These are phyloP conservation scores for Hypoxylon sp. DNA, from an alignment of 2,329 filamentous ascomycete genomes.

Conservation along the genomic window DNA sequence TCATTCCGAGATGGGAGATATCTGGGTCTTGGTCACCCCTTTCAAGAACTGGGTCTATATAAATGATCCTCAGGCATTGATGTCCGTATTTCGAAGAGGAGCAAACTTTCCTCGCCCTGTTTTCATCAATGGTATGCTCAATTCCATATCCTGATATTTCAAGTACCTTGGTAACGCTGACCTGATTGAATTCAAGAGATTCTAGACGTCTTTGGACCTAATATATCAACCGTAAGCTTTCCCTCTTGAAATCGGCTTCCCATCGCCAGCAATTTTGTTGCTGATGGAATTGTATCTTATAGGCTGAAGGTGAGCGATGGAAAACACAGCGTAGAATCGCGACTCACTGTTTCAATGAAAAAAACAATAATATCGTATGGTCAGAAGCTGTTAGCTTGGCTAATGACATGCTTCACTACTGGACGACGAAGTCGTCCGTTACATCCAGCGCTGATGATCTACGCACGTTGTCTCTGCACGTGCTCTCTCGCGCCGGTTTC, in stretches of 20 bases:
- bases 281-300: slow-evolving; percentile 4
- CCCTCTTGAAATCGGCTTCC: not conserved
- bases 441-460: slow-evolving; percentile 47
- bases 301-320: slow-evolving; percentile 43
- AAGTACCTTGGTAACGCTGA: slow-evolving; percentile 1
- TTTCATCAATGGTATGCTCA: slow-evolving; percentile 22
- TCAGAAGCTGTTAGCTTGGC: slow-evolving; percentile 47
- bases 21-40: slow-evolving; percentile 42
- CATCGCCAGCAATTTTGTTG: slow-evolving; percentile 1
- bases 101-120: slow-evolving; percentile 42
- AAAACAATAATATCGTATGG: slow-evolving; percentile 53
- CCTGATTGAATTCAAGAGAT: slow-evolving; percentile 19
- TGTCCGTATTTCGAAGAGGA: slow-evolving; percentile 33
- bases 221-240: slow-evolving; percentile 40
- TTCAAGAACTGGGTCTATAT: slow-evolving; percentile 43
- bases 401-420: slow-evolving; percentile 51
- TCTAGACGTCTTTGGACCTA: slow-evolving; percentile 44
- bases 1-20: slow-evolving; percentile 45
- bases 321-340: slow-evolving; percentile 50
- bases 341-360: slow-evolving; percentile 51
- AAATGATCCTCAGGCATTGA: slow-evolving; percentile 34
- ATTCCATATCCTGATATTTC: not conserved
- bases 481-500: slow-evolving; percentile 52
- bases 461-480: slow-evolving; percentile 50
- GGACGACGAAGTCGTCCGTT: slow-evolving; percentile 45